A percentile compares a stretch with the other conserved stretches of the same genome.
Evolutionary conservation across 2,329 filamentous ascomycete genomes (phyloP).

Genomic region (Cryphonectria radicalis): DNA sequence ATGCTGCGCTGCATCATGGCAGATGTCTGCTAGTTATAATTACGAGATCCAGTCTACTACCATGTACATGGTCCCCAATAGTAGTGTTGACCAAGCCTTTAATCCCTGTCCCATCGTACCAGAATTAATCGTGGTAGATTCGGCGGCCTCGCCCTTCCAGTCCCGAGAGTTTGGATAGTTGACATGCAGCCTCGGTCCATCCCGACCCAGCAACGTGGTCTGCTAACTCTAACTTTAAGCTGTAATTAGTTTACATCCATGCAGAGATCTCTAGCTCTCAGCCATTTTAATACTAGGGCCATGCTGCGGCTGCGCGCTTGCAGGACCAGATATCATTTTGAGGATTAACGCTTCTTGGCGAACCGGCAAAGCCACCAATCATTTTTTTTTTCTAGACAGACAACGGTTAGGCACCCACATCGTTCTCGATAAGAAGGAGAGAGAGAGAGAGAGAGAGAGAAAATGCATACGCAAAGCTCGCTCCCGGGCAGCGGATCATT

Average conservation of each 20-base stretch:
- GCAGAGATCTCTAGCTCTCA: neutral
- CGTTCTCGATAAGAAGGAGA: neutral
- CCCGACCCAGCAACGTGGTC: neutral
- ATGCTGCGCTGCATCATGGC: neutral
- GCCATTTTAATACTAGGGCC: neutral
- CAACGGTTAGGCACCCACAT: neutral
- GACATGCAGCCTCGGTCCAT: neutral
- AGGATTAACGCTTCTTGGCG: neutral
- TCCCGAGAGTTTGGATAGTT: neutral
- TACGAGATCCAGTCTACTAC: neutral
- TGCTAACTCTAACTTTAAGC: neutral
- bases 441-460: neutral
- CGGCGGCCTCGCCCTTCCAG: neutral
- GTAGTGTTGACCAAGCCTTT: neutral
- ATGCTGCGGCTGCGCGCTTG: neutral
- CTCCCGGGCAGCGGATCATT: neutral
- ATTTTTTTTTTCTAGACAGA: neutral
- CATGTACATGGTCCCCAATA: neutral
- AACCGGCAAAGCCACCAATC: neutral
- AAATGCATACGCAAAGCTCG: neutral
- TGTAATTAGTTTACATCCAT: neutral
- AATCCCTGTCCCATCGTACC: neutral
- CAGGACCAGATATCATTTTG: neutral
- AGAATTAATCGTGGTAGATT: neutral
- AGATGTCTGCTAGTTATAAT: neutral